These are phyloP conservation scores for Didymella keratinophila DNA, from an alignment of 2,329 filamentous ascomycete species.

Conservation along the genomic window DNA sequence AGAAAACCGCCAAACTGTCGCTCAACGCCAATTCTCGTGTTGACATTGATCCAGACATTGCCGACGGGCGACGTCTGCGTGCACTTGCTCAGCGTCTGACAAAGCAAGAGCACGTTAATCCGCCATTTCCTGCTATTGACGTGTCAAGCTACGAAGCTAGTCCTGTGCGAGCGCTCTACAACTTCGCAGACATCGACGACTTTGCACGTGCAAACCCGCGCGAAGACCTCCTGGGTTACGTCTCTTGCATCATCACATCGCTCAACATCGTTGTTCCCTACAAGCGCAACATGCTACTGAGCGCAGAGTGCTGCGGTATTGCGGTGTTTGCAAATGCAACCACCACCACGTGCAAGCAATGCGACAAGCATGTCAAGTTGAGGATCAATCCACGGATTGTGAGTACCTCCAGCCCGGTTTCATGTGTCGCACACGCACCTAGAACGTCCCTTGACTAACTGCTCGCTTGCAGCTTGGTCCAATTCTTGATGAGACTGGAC, in stretches of 20 bases:
- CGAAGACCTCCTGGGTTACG: conserved; percentile 54
- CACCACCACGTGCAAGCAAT: conserved; percentile 52
- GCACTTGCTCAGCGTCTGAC: conserved; percentile 57
- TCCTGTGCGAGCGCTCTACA: conserved; percentile 51
- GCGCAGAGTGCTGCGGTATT: conserved; percentile 61
- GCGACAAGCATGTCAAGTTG: conserved; percentile 47
- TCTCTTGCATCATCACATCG: conserved; percentile 55
- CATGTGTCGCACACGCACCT: no score
- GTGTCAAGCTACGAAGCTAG: conserved; percentile 32
- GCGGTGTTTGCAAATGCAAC: conserved; percentile 62
- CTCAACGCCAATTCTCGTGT: conserved; percentile 58
- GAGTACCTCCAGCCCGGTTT: conserved; percentile 17
- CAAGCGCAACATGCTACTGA: conserved; percentile 56
- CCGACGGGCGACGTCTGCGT: conserved; percentile 63
- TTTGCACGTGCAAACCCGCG: conserved; percentile 39
- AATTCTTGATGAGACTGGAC: conserved; percentile 64
- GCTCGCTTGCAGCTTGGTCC: conserved; percentile 47
- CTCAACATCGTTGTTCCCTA: conserved; percentile 52
- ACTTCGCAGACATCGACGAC: conserved; percentile 56
- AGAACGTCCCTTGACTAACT: not conserved
- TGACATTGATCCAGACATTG: conserved; percentile 63
- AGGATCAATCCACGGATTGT: conserved; percentile 55
- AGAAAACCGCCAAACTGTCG: conserved; percentile 46
- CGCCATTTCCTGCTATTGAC: conserved; percentile 55
- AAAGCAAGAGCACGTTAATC: conserved; percentile 60